These are phyloP conservation scores for Selaginella moellendorffii DNA, from an alignment of 75 land plant genomes.

Conservation along the genomic window DNA sequence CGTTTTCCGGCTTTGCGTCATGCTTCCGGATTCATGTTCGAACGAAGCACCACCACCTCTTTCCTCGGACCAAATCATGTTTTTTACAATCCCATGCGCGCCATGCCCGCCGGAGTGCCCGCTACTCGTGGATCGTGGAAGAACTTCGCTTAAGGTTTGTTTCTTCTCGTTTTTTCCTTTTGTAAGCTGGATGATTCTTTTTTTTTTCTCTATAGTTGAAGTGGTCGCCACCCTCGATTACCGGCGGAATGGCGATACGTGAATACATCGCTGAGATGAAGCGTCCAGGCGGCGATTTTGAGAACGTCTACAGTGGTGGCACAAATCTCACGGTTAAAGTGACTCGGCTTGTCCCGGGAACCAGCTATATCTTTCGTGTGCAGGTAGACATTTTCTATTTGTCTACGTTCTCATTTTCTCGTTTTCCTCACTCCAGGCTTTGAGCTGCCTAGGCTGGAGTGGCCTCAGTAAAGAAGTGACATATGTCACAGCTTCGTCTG, in stretches of 20 bases:
- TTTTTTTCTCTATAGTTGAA: conserved; percentile 10
- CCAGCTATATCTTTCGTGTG: conserved; percentile 12
- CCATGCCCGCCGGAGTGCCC: conserved; percentile 8
- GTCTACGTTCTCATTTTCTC: not conserved
- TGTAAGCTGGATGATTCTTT: not conserved
- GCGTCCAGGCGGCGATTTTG: conserved; percentile 12
- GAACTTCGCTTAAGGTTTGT: conserved; percentile 16
- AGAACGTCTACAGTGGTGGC: not conserved
- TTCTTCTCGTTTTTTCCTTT: not conserved
- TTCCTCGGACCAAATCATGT: conserved; percentile 1
- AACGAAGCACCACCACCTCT: conserved; percentile 1
- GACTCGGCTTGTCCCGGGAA: conserved; percentile 16
- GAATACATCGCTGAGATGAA: conserved; percentile 15
- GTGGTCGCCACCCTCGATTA: conserved; percentile 14
- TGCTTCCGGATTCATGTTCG: not conserved
- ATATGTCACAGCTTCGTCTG: conserved; percentile 12
- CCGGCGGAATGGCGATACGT: conserved; percentile 13
- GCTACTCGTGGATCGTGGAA: conserved; percentile 10
- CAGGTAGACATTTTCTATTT: conserved; percentile 9
- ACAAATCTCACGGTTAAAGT: conserved; percentile 12
- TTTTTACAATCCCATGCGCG: conserved; percentile 11
- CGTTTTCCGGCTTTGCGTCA: conserved; percentile 10
- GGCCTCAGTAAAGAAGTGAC: conserved; percentile 5
- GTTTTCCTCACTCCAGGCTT: conserved; percentile 9
- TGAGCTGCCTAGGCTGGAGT: conserved; percentile 11